phyloP scores from a whole-genome alignment of 106 monocot genomes.

The Acorus gramineus region DNA sequence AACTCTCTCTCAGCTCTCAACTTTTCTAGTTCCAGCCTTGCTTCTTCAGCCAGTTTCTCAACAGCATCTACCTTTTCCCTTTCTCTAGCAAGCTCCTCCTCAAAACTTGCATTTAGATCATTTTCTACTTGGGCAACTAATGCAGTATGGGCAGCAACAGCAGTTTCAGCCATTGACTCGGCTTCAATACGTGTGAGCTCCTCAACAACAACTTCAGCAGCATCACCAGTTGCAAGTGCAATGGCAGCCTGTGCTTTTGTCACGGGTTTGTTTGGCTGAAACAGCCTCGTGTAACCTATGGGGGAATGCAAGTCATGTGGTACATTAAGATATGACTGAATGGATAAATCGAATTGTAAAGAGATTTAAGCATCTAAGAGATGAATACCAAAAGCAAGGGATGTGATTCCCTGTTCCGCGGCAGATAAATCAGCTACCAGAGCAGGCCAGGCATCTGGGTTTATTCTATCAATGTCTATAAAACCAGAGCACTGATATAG shows the following conservation, averaged over 20 bases:
- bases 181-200: constrained; percentile 93
- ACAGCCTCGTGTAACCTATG: constrained; percentile 87
- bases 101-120: constrained; percentile 84
- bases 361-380: background rate
- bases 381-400: constrained; percentile 85
- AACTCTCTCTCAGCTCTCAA: constrained; percentile 68
- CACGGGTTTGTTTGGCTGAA: constrained; percentile 92
- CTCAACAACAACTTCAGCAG: constrained; percentile 71
- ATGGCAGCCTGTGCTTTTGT: constrained; percentile 95
- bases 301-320: background rate
- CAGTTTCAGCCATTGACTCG: constrained; percentile 80
- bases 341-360: no score
- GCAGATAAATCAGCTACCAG: constrained; percentile 70
- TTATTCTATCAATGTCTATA: constrained; percentile 86
- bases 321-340: background rate
- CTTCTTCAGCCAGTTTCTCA: constrained; percentile 83
- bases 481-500: constrained; percentile 68
- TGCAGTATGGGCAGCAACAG: constrained; percentile 75
- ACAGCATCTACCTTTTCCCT: constrained; percentile 67
- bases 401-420: constrained; percentile 81
- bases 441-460: constrained; percentile 86
- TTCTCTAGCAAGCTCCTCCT: constrained; percentile 66
- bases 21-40: constrained; percentile 58
- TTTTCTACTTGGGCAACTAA: constrained; percentile 86
- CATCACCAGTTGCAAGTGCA: constrained; percentile 80